phyloP scores from a whole-genome alignment of 371 early-diverging fungal genomes.

The Mortierella sp. region DNA sequence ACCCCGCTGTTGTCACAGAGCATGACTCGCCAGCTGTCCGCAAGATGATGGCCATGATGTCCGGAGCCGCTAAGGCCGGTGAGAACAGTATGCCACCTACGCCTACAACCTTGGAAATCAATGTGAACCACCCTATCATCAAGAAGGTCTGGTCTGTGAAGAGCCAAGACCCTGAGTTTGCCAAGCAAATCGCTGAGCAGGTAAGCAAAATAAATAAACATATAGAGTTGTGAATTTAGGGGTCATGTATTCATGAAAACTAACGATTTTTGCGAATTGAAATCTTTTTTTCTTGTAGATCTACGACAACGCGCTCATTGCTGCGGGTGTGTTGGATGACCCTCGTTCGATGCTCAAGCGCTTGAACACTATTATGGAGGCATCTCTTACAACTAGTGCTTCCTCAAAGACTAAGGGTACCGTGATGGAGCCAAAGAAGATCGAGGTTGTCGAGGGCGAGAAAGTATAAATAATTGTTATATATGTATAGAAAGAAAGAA shows the following conservation, averaged over 20 bases:
- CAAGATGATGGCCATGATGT: slow-evolving; percentile 79
- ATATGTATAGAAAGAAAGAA: neutral
- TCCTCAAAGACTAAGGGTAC: slow-evolving; percentile 34
- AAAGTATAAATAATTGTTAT: slow-evolving; percentile 26
- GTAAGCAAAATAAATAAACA: slow-evolving; percentile 15
- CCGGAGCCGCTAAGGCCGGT: slow-evolving; percentile 73
- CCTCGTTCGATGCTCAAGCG: slow-evolving; percentile 83
- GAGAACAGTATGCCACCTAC: slow-evolving; percentile 61
- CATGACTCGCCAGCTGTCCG: slow-evolving; percentile 85
- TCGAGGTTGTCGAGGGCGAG: slow-evolving; percentile 51
- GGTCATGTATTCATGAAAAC: neutral
- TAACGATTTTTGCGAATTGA: too few species aligned
- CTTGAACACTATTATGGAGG: slow-evolving; percentile 76
- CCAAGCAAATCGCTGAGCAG: slow-evolving; percentile 75
- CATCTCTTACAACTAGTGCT: slow-evolving; percentile 30
- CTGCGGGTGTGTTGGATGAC: slow-evolving; percentile 85
- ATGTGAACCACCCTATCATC: slow-evolving; percentile 85
- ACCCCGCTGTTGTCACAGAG: slow-evolving; percentile 84
- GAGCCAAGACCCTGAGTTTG: slow-evolving; percentile 70
- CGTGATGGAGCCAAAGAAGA: slow-evolving; percentile 52
- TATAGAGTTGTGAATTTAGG: neutral
- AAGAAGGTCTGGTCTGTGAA: slow-evolving; percentile 73
- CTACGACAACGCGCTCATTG: slow-evolving; percentile 83
- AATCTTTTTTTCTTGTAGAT: slow-evolving; percentile 58
- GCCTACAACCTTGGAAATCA: slow-evolving; percentile 85